These are phyloP conservation scores for Mucor saturninus DNA, from an alignment of 371 early-diverging fungal genomes.

Conservation along the genomic window DNA sequence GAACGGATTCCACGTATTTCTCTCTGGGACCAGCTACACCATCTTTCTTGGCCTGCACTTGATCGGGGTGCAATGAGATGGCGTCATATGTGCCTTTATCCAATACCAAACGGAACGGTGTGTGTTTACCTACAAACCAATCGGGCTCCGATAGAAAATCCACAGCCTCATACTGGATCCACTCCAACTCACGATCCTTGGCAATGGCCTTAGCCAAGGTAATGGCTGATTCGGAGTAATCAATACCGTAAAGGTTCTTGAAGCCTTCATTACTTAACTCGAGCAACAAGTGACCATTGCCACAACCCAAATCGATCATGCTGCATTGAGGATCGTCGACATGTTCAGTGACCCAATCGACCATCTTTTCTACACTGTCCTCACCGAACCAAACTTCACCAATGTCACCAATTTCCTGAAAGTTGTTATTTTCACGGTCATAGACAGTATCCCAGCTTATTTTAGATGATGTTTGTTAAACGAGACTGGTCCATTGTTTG, in stretches of 20 bases:
- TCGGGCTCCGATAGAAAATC: slow-evolving; percentile 65
- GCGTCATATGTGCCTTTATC: slow-evolving; percentile 97
- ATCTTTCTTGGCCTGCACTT: slow-evolving; percentile 42
- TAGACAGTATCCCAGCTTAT: slow-evolving; percentile 80
- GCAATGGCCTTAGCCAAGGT: slow-evolving; percentile 67
- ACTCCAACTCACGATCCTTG: slow-evolving; percentile 43
- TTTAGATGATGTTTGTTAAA: too few relatives aligned
- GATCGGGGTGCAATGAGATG: slow-evolving; percentile 74
- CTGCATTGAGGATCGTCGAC: slow-evolving; percentile 39
- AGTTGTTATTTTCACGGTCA: slow-evolving; percentile 79
- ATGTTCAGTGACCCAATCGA: slow-evolving; percentile 75
- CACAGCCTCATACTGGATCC: slow-evolving; percentile 60
- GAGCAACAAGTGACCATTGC: slow-evolving; percentile 89
- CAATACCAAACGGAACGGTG: slow-evolving; percentile 67
- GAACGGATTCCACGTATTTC: slow-evolving; percentile 36
- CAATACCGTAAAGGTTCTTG: slow-evolving; percentile 78
- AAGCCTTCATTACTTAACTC: slow-evolving; percentile 72
- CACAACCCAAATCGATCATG: slow-evolving; percentile 89
- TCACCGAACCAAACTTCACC: slow-evolving; percentile 95
- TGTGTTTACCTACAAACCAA: slow-evolving; percentile 32
- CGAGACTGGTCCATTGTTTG: background rate
- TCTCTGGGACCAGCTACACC: slow-evolving; percentile 44
- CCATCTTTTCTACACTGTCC: slow-evolving; percentile 81
- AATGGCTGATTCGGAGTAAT: slow-evolving; percentile 83
- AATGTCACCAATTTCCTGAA: slow-evolving; percentile 81